These are phyloP conservation scores for Alternaria gaisen DNA, from an alignment of 2,329 filamentous ascomycete genomes.

Conservation along the genomic window DNA sequence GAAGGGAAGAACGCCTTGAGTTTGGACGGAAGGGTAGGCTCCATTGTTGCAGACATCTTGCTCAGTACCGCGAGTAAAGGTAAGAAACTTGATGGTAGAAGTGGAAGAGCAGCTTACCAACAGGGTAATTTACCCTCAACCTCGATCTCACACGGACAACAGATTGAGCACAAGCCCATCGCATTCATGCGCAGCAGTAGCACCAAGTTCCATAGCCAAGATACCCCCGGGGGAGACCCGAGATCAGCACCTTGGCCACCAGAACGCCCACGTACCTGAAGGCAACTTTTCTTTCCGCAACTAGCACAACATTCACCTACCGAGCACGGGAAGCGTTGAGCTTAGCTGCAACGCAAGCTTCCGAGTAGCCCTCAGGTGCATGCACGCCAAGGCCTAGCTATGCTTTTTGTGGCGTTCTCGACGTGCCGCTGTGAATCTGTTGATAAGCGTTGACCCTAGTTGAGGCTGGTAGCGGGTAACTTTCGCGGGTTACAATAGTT, in stretches of 20 bases:
- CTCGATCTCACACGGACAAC: constrained; percentile 2
- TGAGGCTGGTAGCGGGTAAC: constrained; percentile 1
- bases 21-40: constrained; percentile 25
- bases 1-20: constrained; percentile 26
- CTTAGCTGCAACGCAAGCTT: constrained; percentile 3
- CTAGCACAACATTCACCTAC: constrained; percentile 9
- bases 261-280: constrained; percentile 8
- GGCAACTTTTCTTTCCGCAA: constrained; percentile 1
- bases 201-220: constrained; percentile 8
- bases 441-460: constrained; percentile 7
- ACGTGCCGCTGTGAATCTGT: constrained; percentile 1
- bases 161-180: constrained; percentile 7
- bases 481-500: neutral
- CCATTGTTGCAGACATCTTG: constrained; percentile 26
- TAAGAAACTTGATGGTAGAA: constrained; percentile 8
- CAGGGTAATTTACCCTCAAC: neutral
- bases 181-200: constrained; percentile 9
- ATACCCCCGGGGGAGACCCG: constrained; percentile 28
- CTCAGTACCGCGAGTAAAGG: neutral
- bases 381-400: neutral
- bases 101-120: constrained; percentile 1
- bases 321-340: constrained; percentile 6
- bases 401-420: constrained; percentile 10
- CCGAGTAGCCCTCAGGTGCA: constrained; percentile 1
- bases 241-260: constrained; percentile 26